Base-by-base conservation (phyloP, 2,329 filamentous ascomycete species). In the Nothopassalora personata region DNA sequence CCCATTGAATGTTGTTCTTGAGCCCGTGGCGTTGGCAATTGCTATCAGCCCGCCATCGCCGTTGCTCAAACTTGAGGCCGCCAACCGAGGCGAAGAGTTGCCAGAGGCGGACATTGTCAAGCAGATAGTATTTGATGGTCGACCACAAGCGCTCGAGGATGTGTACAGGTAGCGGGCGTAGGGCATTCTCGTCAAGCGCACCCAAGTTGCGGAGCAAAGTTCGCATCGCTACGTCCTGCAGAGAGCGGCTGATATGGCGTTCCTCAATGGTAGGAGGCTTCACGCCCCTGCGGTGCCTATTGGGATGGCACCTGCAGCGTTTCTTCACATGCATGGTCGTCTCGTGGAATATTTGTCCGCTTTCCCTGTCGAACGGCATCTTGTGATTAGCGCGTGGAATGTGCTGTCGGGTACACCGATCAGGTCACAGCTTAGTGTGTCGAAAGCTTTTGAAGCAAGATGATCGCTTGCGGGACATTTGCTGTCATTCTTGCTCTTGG, bases 291-390 rank as follows among this genome's bases (percentile, higher is more conserved):
- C 2, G 5, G 7, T n/a, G 5, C 10, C 3, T 30, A 4, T 30
- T 2, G 7, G 2, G 23, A 39, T 18, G 13, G 56, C 31, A 18
- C 11, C 7, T n/a, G 15, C 3, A 28, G 15, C 43, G 45, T 36
- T 45, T 31, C 7, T 48, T 9, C 9, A 10, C 19, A 13, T n/a
- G 18, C 15, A 60, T 30, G 18, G 57, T 46, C 3, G 7, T 55
- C 55, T 67, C 65, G 18, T 34, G 46, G 57, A 60, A 67, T 8
- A 65, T 63, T 34, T 65, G 60, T 6, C 65, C 65, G 46, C 58
- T 64, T 19, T 64, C 63, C 34, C 27, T 39, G 39, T 65, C 63
- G 59, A 60, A 63, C 6, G 56, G 54, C 63, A 65, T 65, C 7
- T 33, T 56, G 31, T 5, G 15, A 5, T 10, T 19, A 18, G 6